These are phyloP conservation scores for Chaetomidium leptoderma DNA, from an alignment of 495 filamentous ascomycete genomes.

Conservation along the genomic window DNA sequence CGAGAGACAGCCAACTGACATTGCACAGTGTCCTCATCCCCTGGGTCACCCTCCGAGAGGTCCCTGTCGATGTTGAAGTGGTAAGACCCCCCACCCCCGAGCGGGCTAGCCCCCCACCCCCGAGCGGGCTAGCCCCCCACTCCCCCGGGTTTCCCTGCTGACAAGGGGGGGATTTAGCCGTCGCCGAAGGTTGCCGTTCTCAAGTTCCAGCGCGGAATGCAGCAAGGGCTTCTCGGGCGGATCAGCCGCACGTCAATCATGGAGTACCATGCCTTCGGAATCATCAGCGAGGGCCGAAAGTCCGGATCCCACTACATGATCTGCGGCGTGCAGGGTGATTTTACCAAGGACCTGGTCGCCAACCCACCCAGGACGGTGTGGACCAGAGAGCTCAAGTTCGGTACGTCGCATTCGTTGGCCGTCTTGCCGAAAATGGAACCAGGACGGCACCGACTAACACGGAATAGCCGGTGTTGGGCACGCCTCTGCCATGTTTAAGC, in stretches of 20 bases:
- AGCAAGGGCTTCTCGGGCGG: slow-evolving; percentile 44
- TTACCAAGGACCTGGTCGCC: slow-evolving; percentile 38
- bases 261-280: slow-evolving; percentile 47
- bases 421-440: background rate
- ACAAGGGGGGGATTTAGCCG: slow-evolving; percentile 27
- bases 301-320: slow-evolving; percentile 42
- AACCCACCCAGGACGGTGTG: slow-evolving; percentile 42
- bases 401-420: slow-evolving; percentile 25
- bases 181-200: slow-evolving; percentile 43
- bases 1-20: slow-evolving; percentile 23
- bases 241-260: slow-evolving; percentile 46
- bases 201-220: slow-evolving; percentile 43
- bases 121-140: background rate
- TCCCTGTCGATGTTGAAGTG: slow-evolving; percentile 43
- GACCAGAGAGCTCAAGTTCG: slow-evolving; percentile 46
- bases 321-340: slow-evolving; percentile 46
- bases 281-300: slow-evolving; percentile 43
- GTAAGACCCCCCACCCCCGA: slow-evolving; percentile 21
- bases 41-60: slow-evolving; percentile 43
- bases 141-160: slow-evolving; percentile 6
- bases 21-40: slow-evolving; percentile 38
- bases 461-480: slow-evolving; percentile 42
- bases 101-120: background rate
- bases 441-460: slow-evolving; percentile 16
- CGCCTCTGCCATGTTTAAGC: slow-evolving; percentile 45